Evolutionary conservation across 768 basidiomycete species (phyloP).

Genomic region (Phylloporus sp.): DNA sequence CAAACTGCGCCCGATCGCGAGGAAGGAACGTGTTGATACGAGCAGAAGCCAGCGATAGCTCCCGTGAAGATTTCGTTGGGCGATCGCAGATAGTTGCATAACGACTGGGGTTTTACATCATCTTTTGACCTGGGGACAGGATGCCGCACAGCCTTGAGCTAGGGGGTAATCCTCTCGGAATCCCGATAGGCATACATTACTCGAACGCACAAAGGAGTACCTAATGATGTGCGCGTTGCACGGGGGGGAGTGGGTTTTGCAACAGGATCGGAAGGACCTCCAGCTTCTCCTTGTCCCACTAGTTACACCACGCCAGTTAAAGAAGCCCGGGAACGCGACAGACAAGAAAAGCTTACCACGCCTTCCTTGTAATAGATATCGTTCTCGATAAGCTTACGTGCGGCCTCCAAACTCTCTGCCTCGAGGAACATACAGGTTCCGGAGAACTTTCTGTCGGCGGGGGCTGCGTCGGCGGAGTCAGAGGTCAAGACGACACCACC

Average conservation of each 20-base stretch:
- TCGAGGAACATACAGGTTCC: conserved; percentile 55
- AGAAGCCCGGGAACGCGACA: not conserved
- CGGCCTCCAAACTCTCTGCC: conserved; percentile 49
- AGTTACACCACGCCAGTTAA: not conserved
- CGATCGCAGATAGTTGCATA: conserved; percentile 1
- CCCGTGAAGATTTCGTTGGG: not conserved
- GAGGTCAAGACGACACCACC: conserved; percentile 55
- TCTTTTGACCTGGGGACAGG: not conserved
- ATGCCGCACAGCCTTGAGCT: too few relatives aligned
- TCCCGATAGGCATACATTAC: not conserved
- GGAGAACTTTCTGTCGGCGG: conserved; percentile 51
- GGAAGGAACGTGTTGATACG: not conserved
- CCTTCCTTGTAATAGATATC: conserved; percentile 22
- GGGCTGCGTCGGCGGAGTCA: conserved; percentile 48
- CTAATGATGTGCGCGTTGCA: conserved; percentile 2
- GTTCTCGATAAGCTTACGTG: conserved; percentile 19
- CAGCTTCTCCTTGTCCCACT: conserved; percentile 60
- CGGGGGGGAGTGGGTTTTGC: conserved; percentile 22
- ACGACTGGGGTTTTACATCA: not conserved
- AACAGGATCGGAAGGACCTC: conserved; percentile 45
- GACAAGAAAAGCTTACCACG: conserved; percentile 17
- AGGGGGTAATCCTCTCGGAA: not conserved
- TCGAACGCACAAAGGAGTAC: not conserved
- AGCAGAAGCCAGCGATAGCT: not conserved
- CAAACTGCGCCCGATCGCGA: not conserved